These are phyloP conservation scores for Sinapis alba DNA, from an alignment of 441 rosid species.

Conservation along the genomic window DNA sequence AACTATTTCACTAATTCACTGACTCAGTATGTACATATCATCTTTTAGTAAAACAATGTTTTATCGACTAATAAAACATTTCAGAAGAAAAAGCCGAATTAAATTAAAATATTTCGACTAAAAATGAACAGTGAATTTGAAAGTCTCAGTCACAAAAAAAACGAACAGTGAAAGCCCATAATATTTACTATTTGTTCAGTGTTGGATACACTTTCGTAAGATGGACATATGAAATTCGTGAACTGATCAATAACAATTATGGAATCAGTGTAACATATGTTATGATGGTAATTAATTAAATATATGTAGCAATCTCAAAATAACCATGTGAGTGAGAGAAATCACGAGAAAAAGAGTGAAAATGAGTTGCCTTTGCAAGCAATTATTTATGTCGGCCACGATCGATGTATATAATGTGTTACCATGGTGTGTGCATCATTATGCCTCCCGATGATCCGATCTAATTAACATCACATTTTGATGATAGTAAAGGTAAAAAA, in stretches of 20 bases:
- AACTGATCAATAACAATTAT: background rate
- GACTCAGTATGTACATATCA: background rate
- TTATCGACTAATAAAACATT: background rate
- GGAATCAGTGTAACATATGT: background rate
- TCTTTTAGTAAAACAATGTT: background rate
- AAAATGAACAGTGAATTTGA: background rate
- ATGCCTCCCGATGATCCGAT: constrained; percentile 19
- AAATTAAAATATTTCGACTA: background rate
- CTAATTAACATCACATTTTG: background rate
- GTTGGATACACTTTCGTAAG: background rate
- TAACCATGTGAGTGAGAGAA: background rate
- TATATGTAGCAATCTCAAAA: background rate
- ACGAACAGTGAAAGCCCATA: background rate
- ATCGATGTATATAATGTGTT: constrained; percentile 16
- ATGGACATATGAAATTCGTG: background rate
- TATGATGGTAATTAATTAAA: background rate
- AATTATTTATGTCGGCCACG: constrained; percentile 42
- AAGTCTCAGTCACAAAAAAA: background rate
- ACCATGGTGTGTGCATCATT: constrained; percentile 19
- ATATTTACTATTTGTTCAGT: background rate
- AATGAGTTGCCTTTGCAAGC: constrained; percentile 34
- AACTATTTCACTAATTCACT: constrained; percentile 1
- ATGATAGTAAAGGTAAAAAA: background rate
- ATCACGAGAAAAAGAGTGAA: constrained; percentile 32
- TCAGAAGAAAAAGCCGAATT: background rate